A percentile compares a stretch with the other conserved stretches of the same genome.
These are phyloP conservation scores for Aureobasidium pullulans DNA, from an alignment of 2,329 filamentous ascomycete species.

Conservation along the genomic window DNA sequence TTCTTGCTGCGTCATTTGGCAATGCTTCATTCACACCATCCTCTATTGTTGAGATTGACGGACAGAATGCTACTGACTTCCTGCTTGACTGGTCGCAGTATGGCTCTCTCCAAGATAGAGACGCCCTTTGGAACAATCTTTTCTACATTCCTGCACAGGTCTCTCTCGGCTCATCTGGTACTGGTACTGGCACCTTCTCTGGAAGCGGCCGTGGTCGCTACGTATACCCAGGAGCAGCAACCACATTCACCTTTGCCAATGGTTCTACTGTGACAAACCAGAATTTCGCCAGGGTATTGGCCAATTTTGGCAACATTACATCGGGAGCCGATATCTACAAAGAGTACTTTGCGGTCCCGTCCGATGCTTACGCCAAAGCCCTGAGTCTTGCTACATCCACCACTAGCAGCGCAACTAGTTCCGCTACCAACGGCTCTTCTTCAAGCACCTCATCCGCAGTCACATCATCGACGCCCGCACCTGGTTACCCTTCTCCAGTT, in stretches of 20 bases:
- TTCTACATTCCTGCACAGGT: constrained; percentile 41
- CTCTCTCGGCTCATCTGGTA: constrained; percentile 32
- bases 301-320: constrained; percentile 34
- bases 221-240: constrained; percentile 37
- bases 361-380: constrained; percentile 18
- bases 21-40: constrained; percentile 39
- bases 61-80: constrained; percentile 44
- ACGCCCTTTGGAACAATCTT: constrained; percentile 49
- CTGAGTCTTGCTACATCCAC: constrained; percentile 19
- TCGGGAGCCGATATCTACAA: constrained; percentile 37
- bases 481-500: constrained; percentile 38
- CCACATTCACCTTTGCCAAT: constrained; percentile 39
- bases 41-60: constrained; percentile 50
- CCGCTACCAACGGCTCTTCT: constrained; percentile 15
- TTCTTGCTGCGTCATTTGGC: constrained; percentile 34
- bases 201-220: constrained; percentile 37
- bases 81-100: constrained; percentile 42
- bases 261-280: constrained; percentile 33
- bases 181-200: constrained; percentile 37
- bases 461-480: constrained; percentile 23
- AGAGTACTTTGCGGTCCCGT: constrained; percentile 24
- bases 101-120: constrained; percentile 48
- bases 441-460: constrained; percentile 11
- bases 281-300: constrained; percentile 38
- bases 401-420: constrained; percentile 2